These are phyloP conservation scores for Penicillium sp. DNA, from an alignment of 2,329 filamentous ascomycete species.

Conservation along the genomic window DNA sequence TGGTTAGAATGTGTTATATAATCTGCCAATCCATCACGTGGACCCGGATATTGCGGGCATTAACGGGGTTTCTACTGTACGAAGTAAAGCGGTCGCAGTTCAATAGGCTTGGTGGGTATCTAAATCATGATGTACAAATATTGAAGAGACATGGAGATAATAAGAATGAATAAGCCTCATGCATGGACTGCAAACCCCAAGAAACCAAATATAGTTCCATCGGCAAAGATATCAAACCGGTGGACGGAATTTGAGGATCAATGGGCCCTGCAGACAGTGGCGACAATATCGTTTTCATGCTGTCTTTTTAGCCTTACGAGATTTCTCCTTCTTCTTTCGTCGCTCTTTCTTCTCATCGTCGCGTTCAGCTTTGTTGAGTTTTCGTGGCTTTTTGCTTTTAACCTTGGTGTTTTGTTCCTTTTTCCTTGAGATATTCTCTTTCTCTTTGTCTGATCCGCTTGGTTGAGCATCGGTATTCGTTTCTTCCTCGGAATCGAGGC, in stretches of 20 bases:
- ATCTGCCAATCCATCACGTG: slow-evolving; percentile 1
- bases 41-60: background rate
- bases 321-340: slow-evolving; percentile 44
- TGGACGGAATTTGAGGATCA: background rate
- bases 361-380: slow-evolving; percentile 26
- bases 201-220: background rate
- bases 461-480: slow-evolving; percentile 5
- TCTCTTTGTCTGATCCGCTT: slow-evolving; percentile 8
- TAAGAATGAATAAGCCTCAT: background rate
- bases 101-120: background rate
- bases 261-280: background rate
- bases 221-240: background rate
- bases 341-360: slow-evolving; percentile 29
- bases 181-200: background rate
- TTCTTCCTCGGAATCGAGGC: slow-evolving; percentile 8
- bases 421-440: slow-evolving; percentile 28
- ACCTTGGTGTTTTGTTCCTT: slow-evolving; percentile 7
- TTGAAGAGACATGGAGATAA: background rate
- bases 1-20: background rate
- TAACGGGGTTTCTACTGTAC: background rate
- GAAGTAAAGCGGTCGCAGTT: background rate
- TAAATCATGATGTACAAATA: background rate
- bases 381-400: slow-evolving; percentile 13
- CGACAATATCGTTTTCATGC: background rate
- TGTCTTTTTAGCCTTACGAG: slow-evolving; percentile 32